Base-by-base conservation (phyloP, 495 filamentous ascomycete species). In the Cercophora newfieldiana region DNA sequence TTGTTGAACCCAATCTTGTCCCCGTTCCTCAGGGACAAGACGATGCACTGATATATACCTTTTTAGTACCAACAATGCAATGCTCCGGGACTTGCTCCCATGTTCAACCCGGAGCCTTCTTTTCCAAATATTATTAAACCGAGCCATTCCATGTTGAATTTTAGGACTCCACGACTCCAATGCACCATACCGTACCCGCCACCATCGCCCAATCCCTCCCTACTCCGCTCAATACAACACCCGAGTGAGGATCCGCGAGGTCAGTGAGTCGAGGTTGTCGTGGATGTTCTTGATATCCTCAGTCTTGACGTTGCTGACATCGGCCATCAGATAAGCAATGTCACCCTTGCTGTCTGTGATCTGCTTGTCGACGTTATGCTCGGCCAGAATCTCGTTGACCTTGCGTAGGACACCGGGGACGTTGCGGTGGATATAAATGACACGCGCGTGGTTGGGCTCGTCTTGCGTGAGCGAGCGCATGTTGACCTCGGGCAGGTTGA, bases 281-380 rank as follows among this genome's bases (percentile, higher is more conserved):
- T 88, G 91, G 44, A 99, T 82, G 61, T 91, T 89, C 79, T 92
- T 93, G 76, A 98, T 94, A 66, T 95, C 90, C 24, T 81, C 81
- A 14, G 84, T 78, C 71, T 91, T 88, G 70, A 97, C 92, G 61
- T 91, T 82, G 79, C 91, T 96, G 67, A 99, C 90, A 80, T 99
- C 96, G 22, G 96, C 95, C 95, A 99, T 97, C 65, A 98, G 82
- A 75, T 98, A 99, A 24, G 96, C 96, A 65, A 93, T 85, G 77
- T 97, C 94, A 69, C 93, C 95, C 81, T 90, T 88, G 79, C 89
- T 95, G 75, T 97, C 96, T 30, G 92, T 94, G 81, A 93, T 97
- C 77, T 99, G 96, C 82, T 97, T 97, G 75, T 97, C 95, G 66
- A 99, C 93, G 74, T 99, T 99, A 79, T 99, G 94, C 63, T 95